These are phyloP conservation scores for Megacollybia marginata DNA, from an alignment of 768 basidiomycete genomes.

Conservation along the genomic window DNA sequence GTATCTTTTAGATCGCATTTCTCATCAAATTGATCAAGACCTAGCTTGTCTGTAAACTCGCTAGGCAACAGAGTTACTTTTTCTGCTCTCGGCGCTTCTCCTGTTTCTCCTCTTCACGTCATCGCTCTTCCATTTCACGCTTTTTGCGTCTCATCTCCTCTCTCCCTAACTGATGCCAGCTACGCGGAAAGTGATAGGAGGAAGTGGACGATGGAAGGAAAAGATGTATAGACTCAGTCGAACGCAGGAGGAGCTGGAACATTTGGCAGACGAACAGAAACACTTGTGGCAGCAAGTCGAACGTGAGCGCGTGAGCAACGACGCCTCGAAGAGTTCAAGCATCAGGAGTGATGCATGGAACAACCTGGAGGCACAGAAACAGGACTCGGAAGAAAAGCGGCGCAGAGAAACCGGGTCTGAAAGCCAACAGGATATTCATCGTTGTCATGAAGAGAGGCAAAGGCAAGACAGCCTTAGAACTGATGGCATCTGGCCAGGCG, in stretches of 20 bases:
- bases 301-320: constrained; percentile 7
- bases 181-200: no score
- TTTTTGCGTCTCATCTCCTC: constrained; percentile 24
- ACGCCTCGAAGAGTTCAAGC: constrained; percentile 15
- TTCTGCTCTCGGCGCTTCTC: no score
- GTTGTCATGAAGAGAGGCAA: constrained; percentile 28
- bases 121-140: constrained; percentile 13
- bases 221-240: no score
- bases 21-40: no score
- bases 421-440: constrained; percentile 35
- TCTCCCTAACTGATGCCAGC: no score
- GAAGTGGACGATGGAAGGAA: constrained; percentile 3
- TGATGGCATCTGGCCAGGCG: constrained; percentile 21
- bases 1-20: no score
- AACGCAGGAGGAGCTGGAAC: constrained; percentile 16
- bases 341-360: constrained; percentile 15
- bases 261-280: constrained; percentile 12
- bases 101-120: constrained; percentile 2
- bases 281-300: constrained; percentile 21
- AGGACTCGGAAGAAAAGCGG: constrained; percentile 19
- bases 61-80: no score
- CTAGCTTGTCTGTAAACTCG: no score
- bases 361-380: constrained; percentile 12
- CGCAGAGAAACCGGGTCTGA: constrained; percentile 25
- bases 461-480: constrained; percentile 37